Evolutionary conservation across 129 eudicot genomes (phyloP), one percentile per base, ranked within the genome.

Genomic region (Calendula officinalis): DNA sequence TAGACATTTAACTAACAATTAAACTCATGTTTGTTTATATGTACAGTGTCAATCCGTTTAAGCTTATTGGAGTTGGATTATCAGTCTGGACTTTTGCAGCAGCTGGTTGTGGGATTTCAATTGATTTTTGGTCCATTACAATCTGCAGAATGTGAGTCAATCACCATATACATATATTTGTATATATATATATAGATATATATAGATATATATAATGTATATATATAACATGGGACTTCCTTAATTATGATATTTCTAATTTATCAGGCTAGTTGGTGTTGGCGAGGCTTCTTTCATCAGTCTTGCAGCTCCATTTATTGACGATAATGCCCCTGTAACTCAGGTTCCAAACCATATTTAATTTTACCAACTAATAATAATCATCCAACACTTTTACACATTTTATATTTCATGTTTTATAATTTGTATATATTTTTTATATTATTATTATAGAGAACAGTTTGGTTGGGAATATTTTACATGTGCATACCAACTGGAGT

Each of bases 251-350:
- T 4, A 45, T 30, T 6, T 40, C 35, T 55, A n/a, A 34, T 11
- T 61, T 59, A 43, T 61, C 77, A 91, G 96, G 98, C 74, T 92
- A 47, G 98, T 92, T 58, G 98, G 98, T 81, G 98, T 92, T 32
- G 98, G 98, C 33, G 96, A 92, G 88, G 96, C 98, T 56, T 92
- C 96, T 75, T 92, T 92, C 60, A 79, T 92, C 53, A 87, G 98
- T 79, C 98, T 91, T 78, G 98, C 98, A 61, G 96, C 98, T 66
- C 98, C 98, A 37, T 92, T 92, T 68, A 92, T 92, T 62, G 98
- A 92, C 51, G 98, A 92, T 76, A 83, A 85, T 72, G 96, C 98
- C 66, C 98, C 98, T 48, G 79, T 51, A 58, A 22, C 88, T 72
- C 91, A 92, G 96, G 98, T 92, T 62, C 53, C 56, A 30, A 22